Base-by-base conservation (phyloP, 2,329 filamentous ascomycete species). In the Ceratocystiopsis minuta region DNA sequence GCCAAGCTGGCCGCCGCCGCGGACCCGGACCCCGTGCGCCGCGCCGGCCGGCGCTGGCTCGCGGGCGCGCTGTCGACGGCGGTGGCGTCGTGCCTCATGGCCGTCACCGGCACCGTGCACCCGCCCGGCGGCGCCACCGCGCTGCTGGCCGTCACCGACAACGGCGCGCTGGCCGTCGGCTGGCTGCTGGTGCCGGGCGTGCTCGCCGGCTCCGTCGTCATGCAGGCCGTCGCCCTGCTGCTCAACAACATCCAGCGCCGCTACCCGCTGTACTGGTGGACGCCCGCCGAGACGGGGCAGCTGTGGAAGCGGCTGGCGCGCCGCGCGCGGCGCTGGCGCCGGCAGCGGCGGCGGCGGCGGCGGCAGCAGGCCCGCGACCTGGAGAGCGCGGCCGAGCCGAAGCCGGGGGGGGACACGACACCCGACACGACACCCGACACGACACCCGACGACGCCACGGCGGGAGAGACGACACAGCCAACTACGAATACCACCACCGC, bases 121-220 rank as follows among this genome's bases (percentile, higher is more conserved):
- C 80, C 80, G 0, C 81, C 80, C 0, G 80, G 78, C 0, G 80
- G 81, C 5, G 80, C 80, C 10, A 86, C 80, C 1, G 80, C 78
- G 0, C 58, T 87, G 1, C 59, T 86, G 20, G 78, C 78, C 0
- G 75, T 79, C 0, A 64, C 75, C 1, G 72, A 76, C 44, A 59
- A 66, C 2, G 59, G 63, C 2, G 60, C 75, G 1, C 61, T 66
- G 11, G 50, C 52, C 0, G 56, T 85, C 12, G 78, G 79, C n/a
- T 86, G 80, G 81, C 72, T 67, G 45, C 57, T 83, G 13, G 54
- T 85, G 6, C 71, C 75, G 0, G 59, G 82, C 6, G 65, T 83
- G 16, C 41, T 78, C 34, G 58, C 85, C 17, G 74, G 71, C 4
- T 69, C 65, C 38, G 53, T 56, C 0, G 55, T 85, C 38, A 80